Conservation (phyloP, 176 grass and related monocot species). For the Avena atlantica region DNA sequence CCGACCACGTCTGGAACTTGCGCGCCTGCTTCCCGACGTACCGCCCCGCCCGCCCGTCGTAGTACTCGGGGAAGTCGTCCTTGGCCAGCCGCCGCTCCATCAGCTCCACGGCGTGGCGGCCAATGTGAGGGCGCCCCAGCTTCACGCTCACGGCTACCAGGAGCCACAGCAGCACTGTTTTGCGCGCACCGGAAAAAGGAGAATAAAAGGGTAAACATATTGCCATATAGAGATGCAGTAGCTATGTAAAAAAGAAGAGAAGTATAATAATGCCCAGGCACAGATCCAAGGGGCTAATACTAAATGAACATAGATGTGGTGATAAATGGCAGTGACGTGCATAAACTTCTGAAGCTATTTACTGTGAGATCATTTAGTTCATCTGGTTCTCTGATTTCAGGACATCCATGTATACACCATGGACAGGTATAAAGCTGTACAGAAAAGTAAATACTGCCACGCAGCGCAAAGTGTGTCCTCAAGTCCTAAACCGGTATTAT, state of each 20-base stretch:
- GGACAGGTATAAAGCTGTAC: neutral
- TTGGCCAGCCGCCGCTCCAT: slow-evolving; percentile 49
- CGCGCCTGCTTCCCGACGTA: slow-evolving; percentile 67
- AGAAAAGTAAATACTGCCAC: neutral
- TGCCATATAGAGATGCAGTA: neutral
- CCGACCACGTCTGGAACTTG: slow-evolving; percentile 65
- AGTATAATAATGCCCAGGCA: neutral
- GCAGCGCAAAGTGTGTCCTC: neutral
- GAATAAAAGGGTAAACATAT: neutral
- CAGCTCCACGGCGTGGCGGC: slow-evolving; percentile 31
- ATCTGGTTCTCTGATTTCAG: neutral
- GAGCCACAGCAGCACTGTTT: slow-evolving; percentile 57
- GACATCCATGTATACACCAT: neutral
- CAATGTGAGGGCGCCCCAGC: slow-evolving; percentile 50
- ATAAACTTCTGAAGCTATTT: neutral
- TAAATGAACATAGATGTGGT: neutral
- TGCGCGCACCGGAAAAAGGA: neutral
- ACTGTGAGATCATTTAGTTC: neutral
- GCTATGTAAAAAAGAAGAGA: neutral
- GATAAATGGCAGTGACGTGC: neutral
- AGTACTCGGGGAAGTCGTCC: slow-evolving; percentile 68
- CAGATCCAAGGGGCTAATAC: neutral
- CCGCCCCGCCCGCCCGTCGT: slow-evolving; percentile 53
- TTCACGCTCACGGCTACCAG: slow-evolving; percentile 63
- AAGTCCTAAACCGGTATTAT: neutral